Conservation (phyloP, 2,329 filamentous ascomycete species). For the Fusarium sp. region DNA sequence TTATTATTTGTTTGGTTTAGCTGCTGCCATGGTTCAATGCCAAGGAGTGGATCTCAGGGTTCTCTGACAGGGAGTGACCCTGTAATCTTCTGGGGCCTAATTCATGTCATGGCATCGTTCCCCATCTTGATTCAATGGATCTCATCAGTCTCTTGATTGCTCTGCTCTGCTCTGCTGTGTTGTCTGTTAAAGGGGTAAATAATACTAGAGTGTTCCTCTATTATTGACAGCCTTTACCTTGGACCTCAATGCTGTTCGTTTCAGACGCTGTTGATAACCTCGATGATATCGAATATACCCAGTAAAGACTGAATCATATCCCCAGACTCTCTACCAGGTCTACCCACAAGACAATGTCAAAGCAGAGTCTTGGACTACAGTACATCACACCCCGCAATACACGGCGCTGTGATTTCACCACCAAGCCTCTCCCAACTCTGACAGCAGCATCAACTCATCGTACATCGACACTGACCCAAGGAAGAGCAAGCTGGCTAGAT, state of each 20-base stretch:
- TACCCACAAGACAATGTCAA: not conserved
- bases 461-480: not conserved
- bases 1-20: not conserved
- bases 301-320: not conserved
- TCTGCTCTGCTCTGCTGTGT: not conserved
- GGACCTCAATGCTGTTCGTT: not conserved
- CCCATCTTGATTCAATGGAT: constrained; percentile 15
- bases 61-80: constrained; percentile 14
- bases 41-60: constrained; percentile 22
- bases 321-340: not conserved
- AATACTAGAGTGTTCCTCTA: not conserved
- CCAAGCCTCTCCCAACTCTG: constrained; percentile 8
- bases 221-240: not conserved
- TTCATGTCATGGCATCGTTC: constrained; percentile 8
- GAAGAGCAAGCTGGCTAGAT: not conserved
- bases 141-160: not conserved
- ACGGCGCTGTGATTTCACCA: constrained; percentile 4
- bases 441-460: constrained; percentile 2
- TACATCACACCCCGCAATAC: not conserved
- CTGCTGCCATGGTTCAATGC: constrained; percentile 5
- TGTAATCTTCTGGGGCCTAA: constrained; percentile 5
- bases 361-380: not conserved
- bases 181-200: constrained; percentile 10
- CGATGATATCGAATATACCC: not conserved
- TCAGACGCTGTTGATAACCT: not conserved